Evolutionary conservation across 1,284 basidiomycete species (phyloP).

Genomic region (Omphalotus olearius): DNA sequence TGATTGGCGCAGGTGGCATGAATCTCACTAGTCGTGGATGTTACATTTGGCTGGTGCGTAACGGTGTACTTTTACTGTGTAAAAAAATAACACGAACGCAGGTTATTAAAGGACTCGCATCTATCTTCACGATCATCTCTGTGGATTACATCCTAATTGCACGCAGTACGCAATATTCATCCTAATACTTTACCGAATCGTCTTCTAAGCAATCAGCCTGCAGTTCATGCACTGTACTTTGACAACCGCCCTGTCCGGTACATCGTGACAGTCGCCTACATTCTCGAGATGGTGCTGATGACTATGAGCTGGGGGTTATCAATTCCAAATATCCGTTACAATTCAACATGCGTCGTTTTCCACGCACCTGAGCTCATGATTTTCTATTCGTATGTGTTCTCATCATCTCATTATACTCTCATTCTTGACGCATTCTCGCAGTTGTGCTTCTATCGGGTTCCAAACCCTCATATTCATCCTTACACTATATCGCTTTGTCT

Average conservation of each 20-base stretch:
- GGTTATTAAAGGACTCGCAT: conserved; percentile 2
- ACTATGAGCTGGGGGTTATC: conserved; percentile 1
- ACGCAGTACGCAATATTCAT: background rate
- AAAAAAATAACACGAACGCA: background rate
- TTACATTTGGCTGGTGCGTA: no score
- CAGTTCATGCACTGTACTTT: conserved; percentile 8
- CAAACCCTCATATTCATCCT: conserved; percentile 32
- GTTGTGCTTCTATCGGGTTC: conserved; percentile 29
- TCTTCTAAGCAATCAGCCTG: background rate
- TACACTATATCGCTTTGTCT: conserved; percentile 28
- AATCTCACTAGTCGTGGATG: no score
- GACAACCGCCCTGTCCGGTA: background rate
- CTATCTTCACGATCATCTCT: background rate
- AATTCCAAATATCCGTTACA: conserved; percentile 2
- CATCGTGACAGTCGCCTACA: background rate
- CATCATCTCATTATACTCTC: no score
- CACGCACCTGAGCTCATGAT: conserved; percentile 2
- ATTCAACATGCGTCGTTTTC: background rate
- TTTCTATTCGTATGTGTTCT: conserved; percentile 1
- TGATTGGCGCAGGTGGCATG: background rate
- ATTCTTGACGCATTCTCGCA: conserved; percentile 9
- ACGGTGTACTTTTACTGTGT: background rate
- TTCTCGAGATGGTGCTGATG: conserved; percentile 5
- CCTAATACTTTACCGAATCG: background rate
- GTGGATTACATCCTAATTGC: conserved; percentile 3